These are phyloP conservation scores for Starmerella potacharoeniae DNA, from an alignment of 805 yeast species.

Conservation along the genomic window DNA sequence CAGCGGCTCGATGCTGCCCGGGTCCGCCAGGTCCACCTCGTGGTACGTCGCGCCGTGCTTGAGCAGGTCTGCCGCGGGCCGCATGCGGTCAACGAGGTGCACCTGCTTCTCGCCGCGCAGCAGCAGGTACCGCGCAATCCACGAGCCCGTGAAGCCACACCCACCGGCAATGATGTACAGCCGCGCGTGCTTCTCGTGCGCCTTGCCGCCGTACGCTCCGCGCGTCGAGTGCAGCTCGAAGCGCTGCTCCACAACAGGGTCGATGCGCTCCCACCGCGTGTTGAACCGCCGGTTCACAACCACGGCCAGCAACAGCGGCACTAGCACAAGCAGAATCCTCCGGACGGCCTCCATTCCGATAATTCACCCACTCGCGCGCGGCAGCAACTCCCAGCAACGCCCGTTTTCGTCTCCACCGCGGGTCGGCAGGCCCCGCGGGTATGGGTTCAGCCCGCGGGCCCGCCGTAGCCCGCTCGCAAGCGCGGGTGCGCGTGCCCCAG, in stretches of 20 bases:
- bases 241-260: conserved; percentile 11
- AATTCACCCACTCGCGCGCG: background rate
- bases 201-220: conserved; percentile 12
- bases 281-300: conserved; percentile 6
- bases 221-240: conserved; percentile 15
- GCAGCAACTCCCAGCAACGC: background rate
- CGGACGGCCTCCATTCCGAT: background rate
- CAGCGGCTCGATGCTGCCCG: conserved; percentile 11
- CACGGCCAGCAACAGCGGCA: conserved; percentile 1
- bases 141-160: conserved; percentile 26
- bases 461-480: no score
- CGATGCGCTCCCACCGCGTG: conserved; percentile 1
- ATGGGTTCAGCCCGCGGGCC: background rate
- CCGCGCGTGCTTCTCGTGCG: conserved; percentile 7
- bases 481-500: no score
- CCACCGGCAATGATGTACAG: conserved; percentile 26
- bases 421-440: background rate
- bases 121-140: conserved; percentile 26
- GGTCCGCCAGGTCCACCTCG: conserved; percentile 14
- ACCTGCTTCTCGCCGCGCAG: conserved; percentile 23
- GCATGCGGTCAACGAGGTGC: conserved; percentile 19
- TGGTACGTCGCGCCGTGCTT: conserved; percentile 21
- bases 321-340: background rate
- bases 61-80: conserved; percentile 23
- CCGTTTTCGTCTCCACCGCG: background rate